phyloP scores from a whole-genome alignment of 2,329 filamentous ascomycete genomes.

The Gyromitra esculenta region DNA sequence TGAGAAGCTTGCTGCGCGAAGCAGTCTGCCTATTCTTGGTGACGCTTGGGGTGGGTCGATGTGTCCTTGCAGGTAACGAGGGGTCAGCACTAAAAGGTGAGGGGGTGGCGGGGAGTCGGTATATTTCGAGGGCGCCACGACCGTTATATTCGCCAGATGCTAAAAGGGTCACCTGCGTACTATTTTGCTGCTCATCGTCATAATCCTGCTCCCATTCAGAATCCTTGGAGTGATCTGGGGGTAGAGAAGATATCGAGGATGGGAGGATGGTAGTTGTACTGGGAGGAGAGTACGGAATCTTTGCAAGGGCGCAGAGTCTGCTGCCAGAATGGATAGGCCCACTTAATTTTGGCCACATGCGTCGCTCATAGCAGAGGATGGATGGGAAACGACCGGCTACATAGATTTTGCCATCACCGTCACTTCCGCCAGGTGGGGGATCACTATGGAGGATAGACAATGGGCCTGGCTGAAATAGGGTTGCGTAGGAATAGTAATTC shows the following conservation, averaged over 20 bases:
- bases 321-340: constrained; percentile 86
- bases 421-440: constrained; percentile 7
- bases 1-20: constrained; percentile 80
- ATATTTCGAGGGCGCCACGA: constrained; percentile 89
- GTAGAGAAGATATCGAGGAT: constrained; percentile 67
- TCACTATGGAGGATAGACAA: constrained; percentile 81
- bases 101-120: constrained; percentile 67
- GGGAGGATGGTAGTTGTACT: constrained; percentile 63
- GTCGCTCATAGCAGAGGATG: constrained; percentile 87
- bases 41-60: constrained; percentile 65
- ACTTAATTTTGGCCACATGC: constrained; percentile 80
- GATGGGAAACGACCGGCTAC: constrained; percentile 88
- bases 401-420: constrained; percentile 79
- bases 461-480: constrained; percentile 81
- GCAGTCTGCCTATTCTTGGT: constrained; percentile 83
- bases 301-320: constrained; percentile 76
- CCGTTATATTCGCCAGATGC: constrained; percentile 91
- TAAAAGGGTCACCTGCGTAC: constrained; percentile 73
- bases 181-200: constrained; percentile 69
- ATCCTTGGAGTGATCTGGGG: not conserved
- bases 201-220: constrained; percentile 6
- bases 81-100: constrained; percentile 29
- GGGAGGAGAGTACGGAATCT: constrained; percentile 57
- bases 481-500: constrained; percentile 64
- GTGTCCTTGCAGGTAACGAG: constrained; percentile 58